A percentile compares a stretch with the other conserved stretches of the same genome.
phyloP scores from a whole-genome alignment of 352 stramenopile species.

The Phytophthora lateralis region DNA sequence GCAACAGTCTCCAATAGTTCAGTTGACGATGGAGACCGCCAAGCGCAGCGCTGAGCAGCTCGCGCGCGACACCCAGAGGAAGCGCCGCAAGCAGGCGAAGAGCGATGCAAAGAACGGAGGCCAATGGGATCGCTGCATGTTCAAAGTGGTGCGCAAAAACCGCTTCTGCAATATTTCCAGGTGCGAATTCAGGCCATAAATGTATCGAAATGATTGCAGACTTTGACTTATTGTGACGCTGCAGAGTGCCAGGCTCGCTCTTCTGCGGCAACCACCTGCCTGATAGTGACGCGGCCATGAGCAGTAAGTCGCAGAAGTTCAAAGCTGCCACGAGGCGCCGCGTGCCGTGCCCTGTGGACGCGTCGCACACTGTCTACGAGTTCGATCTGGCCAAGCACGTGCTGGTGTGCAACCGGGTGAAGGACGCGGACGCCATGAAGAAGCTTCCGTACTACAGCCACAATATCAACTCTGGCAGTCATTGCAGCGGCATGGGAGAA shows the following conservation, averaged over 20 bases:
- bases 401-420: slow-evolving; percentile 79
- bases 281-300: slow-evolving; percentile 33
- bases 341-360: slow-evolving; percentile 78
- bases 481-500: slow-evolving; percentile 23
- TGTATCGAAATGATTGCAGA: slow-evolving; percentile 35
- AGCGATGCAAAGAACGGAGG: slow-evolving; percentile 44
- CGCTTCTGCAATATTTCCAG: slow-evolving; percentile 83
- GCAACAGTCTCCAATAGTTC: neutral
- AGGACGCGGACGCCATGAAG: slow-evolving; percentile 63
- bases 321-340: slow-evolving; percentile 54
- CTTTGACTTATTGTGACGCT: slow-evolving; percentile 12
- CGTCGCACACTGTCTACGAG: slow-evolving; percentile 74
- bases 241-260: slow-evolving; percentile 55
- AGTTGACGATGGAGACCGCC: slow-evolving; percentile 18
- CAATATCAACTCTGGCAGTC: slow-evolving; percentile 81
- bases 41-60: slow-evolving; percentile 43
- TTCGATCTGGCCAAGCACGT: slow-evolving; percentile 84
- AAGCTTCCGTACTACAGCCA: slow-evolving; percentile 71
- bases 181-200: slow-evolving; percentile 24
- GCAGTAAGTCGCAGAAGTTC: slow-evolving; percentile 75
- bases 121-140: slow-evolving; percentile 84
- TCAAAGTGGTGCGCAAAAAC: slow-evolving; percentile 78
- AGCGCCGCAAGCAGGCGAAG: slow-evolving; percentile 77
- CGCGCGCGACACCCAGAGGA: slow-evolving; percentile 34
- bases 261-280: slow-evolving; percentile 85